Evolutionary conservation across 2,329 filamentous ascomycete genomes (phyloP).

Genomic region (Aureobasidium leucospermi): DNA sequence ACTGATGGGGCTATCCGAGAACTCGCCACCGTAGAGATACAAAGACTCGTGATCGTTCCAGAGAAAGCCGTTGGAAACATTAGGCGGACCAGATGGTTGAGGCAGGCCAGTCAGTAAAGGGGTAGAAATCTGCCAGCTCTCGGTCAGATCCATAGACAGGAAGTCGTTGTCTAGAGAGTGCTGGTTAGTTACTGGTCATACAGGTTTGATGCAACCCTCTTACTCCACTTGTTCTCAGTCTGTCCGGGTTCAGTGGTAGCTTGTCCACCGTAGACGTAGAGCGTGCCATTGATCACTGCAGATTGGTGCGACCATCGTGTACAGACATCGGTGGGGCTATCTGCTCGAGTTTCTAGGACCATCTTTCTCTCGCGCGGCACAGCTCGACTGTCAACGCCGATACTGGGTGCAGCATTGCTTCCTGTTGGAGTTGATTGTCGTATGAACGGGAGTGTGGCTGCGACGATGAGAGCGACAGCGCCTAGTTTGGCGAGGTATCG

Average conservation of each 20-base stretch:
- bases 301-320: slow-evolving; percentile 60
- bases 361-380: slow-evolving; percentile 18
- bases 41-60: slow-evolving; percentile 66
- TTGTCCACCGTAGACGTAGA: slow-evolving; percentile 70
- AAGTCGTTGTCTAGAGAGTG: slow-evolving; percentile 57
- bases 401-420: slow-evolving; percentile 20
- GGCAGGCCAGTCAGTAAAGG: slow-evolving; percentile 57
- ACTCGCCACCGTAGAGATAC: slow-evolving; percentile 68
- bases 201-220: slow-evolving; percentile 23
- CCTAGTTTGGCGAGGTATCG: not conserved
- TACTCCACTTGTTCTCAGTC: slow-evolving; percentile 61
- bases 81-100: slow-evolving; percentile 60
- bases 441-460: slow-evolving; percentile 23
- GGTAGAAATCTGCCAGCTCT: slow-evolving; percentile 60
- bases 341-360: slow-evolving; percentile 28
- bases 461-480: slow-evolving; percentile 20
- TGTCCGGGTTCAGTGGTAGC: slow-evolving; percentile 53
- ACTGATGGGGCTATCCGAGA: slow-evolving; percentile 54
- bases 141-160: slow-evolving; percentile 62
- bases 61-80: slow-evolving; percentile 65
- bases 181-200: slow-evolving; percentile 12
- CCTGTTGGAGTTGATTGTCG: slow-evolving; percentile 20
- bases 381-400: slow-evolving; percentile 25
- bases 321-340: slow-evolving; percentile 52
- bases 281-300: slow-evolving; percentile 63